Evolutionary conservation across 1,284 basidiomycete genomes (phyloP).

Genomic region (Leccinum solheimii): DNA sequence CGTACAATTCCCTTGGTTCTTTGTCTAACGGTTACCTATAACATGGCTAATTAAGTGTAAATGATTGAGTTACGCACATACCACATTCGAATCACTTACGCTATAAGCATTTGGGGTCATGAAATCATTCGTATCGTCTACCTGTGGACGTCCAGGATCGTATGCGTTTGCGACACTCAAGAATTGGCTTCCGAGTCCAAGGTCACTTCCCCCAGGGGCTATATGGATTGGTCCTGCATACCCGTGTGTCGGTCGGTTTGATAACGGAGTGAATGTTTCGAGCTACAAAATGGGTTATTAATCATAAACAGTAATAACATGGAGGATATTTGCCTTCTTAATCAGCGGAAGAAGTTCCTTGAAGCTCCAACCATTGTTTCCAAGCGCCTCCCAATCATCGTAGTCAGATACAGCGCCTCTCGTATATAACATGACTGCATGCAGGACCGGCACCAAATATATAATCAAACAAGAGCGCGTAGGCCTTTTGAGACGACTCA

Average conservation of each 20-base stretch:
- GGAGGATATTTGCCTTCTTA: neutral
- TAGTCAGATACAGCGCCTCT: neutral
- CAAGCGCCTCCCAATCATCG: neutral
- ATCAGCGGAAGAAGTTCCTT: neutral
- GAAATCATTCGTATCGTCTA: neutral
- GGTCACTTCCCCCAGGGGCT: neutral
- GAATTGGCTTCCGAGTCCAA: neutral
- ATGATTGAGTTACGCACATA: neutral
- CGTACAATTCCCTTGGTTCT: neutral
- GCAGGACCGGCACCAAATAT: neutral
- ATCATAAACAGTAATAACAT: neutral
- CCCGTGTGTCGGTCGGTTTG: neutral
- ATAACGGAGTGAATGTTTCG: neutral
- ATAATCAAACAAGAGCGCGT: neutral
- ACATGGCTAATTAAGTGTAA: neutral
- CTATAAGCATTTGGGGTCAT: neutral
- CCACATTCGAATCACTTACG: neutral
- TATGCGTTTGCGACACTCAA: neutral
- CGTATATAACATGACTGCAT: neutral
- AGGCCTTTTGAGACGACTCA: neutral
- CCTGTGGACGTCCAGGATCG: neutral
- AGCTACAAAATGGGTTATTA: neutral
- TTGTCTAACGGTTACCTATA: neutral
- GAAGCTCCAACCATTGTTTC: neutral
- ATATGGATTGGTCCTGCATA: neutral